Conservation (phyloP, 352 stramenopile species). For the Pythium folliculosum region DNA sequence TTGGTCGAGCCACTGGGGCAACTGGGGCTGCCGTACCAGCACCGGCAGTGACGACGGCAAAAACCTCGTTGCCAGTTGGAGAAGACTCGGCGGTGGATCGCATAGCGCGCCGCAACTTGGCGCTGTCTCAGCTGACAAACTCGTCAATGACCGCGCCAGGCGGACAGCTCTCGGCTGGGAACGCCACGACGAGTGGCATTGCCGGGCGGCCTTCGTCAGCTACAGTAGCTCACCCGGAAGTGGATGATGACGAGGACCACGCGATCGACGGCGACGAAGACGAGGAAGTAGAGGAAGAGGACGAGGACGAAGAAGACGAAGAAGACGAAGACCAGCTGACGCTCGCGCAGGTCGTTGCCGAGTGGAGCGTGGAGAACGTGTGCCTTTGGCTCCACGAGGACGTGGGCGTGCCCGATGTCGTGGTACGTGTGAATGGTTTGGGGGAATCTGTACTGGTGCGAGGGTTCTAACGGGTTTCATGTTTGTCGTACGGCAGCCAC, state of each 20-base stretch:
- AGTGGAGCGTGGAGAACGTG: slow-evolving; percentile 84
- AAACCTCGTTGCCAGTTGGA: not conserved
- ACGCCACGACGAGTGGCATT: not conserved
- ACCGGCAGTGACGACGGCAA: not conserved
- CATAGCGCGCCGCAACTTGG: slow-evolving; percentile 53
- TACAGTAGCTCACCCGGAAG: slow-evolving; percentile 13
- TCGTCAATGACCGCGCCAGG: not conserved
- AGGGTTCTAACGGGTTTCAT: too few species aligned
- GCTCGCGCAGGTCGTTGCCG: slow-evolving; percentile 70
- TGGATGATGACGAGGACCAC: slow-evolving; percentile 33
- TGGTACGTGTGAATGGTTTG: slow-evolving; percentile 38
- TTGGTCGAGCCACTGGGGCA: not conserved
- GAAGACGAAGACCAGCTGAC: slow-evolving; percentile 60
- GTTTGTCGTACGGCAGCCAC: slow-evolving; percentile 34
- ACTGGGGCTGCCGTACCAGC: not conserved
- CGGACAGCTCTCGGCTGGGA: not conserved
- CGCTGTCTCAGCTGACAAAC: slow-evolving; percentile 63
- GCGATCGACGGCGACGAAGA: slow-evolving; percentile 31
- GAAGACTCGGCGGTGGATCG: slow-evolving; percentile 36
- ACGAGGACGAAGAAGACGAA: slow-evolving; percentile 53
- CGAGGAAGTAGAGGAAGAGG: slow-evolving; percentile 36
- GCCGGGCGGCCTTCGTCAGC: not conserved
- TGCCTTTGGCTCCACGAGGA: slow-evolving; percentile 82
- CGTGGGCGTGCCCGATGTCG: slow-evolving; percentile 65
- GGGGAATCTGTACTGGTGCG: not conserved